Percentiles rank a stretch among this genome's conserved stretches.
phyloP scores from a whole-genome alignment of 345 rosid genomes.

The Citrus australasica region DNA sequence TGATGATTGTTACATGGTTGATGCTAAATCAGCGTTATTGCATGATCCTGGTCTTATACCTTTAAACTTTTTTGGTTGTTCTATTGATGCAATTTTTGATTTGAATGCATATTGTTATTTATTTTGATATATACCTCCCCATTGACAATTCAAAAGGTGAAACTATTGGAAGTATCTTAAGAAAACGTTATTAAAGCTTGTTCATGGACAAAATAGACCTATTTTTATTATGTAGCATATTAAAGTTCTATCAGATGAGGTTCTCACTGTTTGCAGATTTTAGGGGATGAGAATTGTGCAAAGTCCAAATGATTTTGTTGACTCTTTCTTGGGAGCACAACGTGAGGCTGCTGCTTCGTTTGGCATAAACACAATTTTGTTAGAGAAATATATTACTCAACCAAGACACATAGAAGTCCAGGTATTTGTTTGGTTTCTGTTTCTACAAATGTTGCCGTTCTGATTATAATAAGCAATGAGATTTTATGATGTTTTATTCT shows the following conservation, averaged over 20 bases:
- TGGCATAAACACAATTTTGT: slow-evolving; percentile 78
- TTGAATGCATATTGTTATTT: background rate
- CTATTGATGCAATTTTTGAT: background rate
- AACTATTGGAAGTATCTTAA: background rate
- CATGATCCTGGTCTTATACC: background rate
- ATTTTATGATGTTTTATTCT: background rate
- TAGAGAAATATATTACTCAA: slow-evolving; percentile 87
- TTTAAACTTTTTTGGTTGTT: background rate
- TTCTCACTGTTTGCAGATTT: slow-evolving; percentile 28
- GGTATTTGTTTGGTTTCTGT: slow-evolving; percentile 30
- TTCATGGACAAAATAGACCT: background rate
- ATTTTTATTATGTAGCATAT: background rate
- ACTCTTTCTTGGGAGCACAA: slow-evolving; percentile 92
- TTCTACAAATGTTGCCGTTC: background rate
- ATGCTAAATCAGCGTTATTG: background rate
- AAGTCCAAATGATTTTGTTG: slow-evolving; percentile 57
- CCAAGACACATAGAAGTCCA: slow-evolving; percentile 97
- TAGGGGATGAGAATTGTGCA: slow-evolving; percentile 96
- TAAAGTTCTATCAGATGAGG: slow-evolving; percentile 15
- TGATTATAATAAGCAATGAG: background rate
- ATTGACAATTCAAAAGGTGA: background rate
- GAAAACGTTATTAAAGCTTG: background rate
- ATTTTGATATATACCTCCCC: background rate
- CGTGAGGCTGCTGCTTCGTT: slow-evolving; percentile 96
- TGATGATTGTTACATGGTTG: background rate